Evolutionary conservation across 2,329 filamentous ascomycete species (phyloP), one percentile per base, ranked within the genome.

Genomic region (Fusarium goolgardi): DNA sequence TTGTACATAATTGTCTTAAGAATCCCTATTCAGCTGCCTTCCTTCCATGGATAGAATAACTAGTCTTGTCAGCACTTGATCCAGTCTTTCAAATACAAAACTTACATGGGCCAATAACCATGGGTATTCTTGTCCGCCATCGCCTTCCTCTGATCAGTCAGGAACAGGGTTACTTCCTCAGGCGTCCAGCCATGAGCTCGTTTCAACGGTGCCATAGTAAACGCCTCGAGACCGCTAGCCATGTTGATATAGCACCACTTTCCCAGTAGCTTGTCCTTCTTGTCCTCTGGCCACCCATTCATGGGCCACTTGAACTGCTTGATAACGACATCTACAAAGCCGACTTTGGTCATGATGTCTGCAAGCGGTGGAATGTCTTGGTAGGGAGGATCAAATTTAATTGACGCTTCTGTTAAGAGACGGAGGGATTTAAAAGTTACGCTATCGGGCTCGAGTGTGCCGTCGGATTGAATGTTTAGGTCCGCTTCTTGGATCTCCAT

Each of bases 371-470:
- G n/a, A 9, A 72, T 69, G 10, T 69, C 63, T 6, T 64, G 54
- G 21, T 67, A 71, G 2, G 59, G 45, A 0, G 62, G 47, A 1
- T 70, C 65, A 25, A 76, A 71, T 11, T 70, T 70, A 20, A 67
- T 67, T 4, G 71, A 71, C 2, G 72, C 73, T 21, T 75, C 64
- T 11, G 60, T 39, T 21, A 75, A 37, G 4, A 70, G 47, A 9
- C 69, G 27, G 4, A 55, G 32, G 55, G 74, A 77, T 3, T 55
- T 54, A 21, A 59, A 47, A n/a, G 77, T 47, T 7, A 63, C 18
- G 7, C 66, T 58, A 11, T 72, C 70, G 0, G 54, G 39, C 2
- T 34, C 41, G 16, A 77, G 50, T 1, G 73, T 72, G n/a, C 20
- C 66, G 6, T 73, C 68, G 4, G 58, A 71, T 16, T 40, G 45